These are phyloP conservation scores for Trichophyton simii DNA, from an alignment of 2,329 filamentous ascomycete genomes.

Conservation along the genomic window DNA sequence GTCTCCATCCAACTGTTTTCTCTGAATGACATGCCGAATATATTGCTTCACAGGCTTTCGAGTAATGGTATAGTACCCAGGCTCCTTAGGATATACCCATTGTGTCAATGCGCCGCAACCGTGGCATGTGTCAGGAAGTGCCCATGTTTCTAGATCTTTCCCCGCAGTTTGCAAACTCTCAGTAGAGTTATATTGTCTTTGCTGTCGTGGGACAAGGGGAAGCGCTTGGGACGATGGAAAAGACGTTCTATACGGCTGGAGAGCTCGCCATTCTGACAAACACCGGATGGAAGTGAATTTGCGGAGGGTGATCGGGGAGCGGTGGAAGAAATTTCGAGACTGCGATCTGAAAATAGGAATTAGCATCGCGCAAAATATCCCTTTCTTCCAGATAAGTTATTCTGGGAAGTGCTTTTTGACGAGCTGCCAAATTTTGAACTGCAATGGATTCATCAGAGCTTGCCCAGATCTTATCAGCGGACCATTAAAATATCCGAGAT, in stretches of 20 bases:
- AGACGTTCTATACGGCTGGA: neutral
- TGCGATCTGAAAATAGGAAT: neutral
- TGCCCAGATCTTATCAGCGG: neutral
- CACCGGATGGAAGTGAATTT: neutral
- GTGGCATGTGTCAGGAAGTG: conserved; percentile 44
- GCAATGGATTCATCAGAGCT: no score
- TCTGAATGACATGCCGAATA: conserved; percentile 9
- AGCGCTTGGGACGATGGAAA: neutral
- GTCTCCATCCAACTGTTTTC: neutral
- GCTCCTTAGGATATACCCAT: conserved; percentile 40
- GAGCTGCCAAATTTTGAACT: neutral
- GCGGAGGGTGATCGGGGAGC: neutral
- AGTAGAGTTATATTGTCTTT: neutral
- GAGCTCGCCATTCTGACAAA: neutral
- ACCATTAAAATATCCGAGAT: neutral
- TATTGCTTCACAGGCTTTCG: conserved; percentile 37
- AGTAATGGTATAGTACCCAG: conserved; percentile 45
- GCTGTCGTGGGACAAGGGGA: neutral
- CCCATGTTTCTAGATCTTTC: neutral
- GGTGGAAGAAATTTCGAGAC: neutral
- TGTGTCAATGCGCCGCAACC: conserved; percentile 52
- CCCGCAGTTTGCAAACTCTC: neutral
- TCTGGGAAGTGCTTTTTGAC: neutral
- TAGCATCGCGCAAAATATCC: neutral
- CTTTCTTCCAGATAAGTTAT: neutral